These are phyloP conservation scores for Sanghuangporus sanghuang DNA, from an alignment of 1,284 basidiomycete species.

Conservation along the genomic window DNA sequence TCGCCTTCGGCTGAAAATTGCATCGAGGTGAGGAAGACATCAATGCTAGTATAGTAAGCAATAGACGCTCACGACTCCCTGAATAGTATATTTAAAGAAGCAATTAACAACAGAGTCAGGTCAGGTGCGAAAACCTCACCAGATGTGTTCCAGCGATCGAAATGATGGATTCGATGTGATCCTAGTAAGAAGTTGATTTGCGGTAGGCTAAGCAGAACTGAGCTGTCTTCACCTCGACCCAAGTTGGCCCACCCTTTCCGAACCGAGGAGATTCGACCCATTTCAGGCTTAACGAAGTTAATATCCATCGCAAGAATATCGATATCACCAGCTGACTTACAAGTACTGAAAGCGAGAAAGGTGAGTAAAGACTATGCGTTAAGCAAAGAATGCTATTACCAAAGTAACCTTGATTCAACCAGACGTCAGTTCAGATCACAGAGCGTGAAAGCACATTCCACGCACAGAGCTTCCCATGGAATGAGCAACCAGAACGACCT, in stretches of 20 bases:
- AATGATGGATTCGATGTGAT: constrained; percentile 77
- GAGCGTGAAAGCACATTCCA: neutral
- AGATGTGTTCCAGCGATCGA: constrained; percentile 88
- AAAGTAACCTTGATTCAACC: constrained; percentile 38
- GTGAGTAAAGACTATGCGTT: neutral
- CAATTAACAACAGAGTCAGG: neutral
- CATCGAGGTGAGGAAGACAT: neutral
- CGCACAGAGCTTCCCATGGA: constrained; percentile 83
- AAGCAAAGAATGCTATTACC: constrained; percentile 29
- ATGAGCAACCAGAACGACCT: constrained; percentile 86
- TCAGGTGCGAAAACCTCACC: constrained; percentile 36
- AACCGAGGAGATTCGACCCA: constrained; percentile 91
- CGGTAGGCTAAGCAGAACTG: neutral
- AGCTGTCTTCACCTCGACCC: constrained; percentile 74
- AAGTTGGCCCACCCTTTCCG: constrained; percentile 82
- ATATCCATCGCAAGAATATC: neutral
- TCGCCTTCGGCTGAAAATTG: constrained; percentile 73
- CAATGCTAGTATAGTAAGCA: neutral
- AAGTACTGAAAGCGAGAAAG: neutral
- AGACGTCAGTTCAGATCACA: neutral
- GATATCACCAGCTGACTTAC: neutral
- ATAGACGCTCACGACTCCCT: constrained; percentile 64
- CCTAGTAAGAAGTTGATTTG: constrained; percentile 33
- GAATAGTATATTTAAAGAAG: neutral
- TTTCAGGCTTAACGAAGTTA: constrained; percentile 59